phyloP scores from a whole-genome alignment of 2,329 filamentous ascomycete species.

The Cladosporium oxysporum region DNA sequence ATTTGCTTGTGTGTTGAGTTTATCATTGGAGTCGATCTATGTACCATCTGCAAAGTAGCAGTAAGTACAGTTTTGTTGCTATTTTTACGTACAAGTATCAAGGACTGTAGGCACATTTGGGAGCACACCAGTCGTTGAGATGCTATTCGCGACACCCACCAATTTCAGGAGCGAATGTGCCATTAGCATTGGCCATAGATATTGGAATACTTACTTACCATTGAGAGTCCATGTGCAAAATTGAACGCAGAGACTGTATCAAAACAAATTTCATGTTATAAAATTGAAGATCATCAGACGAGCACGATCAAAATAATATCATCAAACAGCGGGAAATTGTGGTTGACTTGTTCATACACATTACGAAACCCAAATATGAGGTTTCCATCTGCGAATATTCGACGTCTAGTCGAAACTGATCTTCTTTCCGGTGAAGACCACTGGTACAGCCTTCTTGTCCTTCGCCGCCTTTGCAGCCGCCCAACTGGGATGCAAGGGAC shows the following conservation, averaged over 20 bases:
- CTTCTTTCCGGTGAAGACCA: conserved; percentile 60
- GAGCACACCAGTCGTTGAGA: background rate
- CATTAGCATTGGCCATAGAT: background rate
- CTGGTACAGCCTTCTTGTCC: conserved; percentile 49
- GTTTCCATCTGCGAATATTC: background rate
- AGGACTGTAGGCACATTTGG: background rate
- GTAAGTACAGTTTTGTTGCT: background rate
- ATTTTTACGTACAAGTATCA: background rate
- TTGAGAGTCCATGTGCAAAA: background rate
- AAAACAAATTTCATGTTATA: no score
- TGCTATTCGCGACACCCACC: no score
- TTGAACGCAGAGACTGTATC: no score
- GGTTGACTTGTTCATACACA: background rate
- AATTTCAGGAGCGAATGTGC: background rate
- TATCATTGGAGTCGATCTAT: background rate
- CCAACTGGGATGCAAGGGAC: conserved; percentile 65
- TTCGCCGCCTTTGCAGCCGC: conserved; percentile 63
- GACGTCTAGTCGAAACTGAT: conserved; percentile 58
- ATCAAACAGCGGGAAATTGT: background rate
- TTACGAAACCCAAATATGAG: background rate
- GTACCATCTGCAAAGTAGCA: background rate
- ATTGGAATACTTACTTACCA: background rate
- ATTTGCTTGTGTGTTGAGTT: background rate
- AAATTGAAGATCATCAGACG: no score
- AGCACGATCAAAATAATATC: no score